phyloP scores from a whole-genome alignment of 805 yeast species.

The Wickerhamomyces kurtzmanii region DNA sequence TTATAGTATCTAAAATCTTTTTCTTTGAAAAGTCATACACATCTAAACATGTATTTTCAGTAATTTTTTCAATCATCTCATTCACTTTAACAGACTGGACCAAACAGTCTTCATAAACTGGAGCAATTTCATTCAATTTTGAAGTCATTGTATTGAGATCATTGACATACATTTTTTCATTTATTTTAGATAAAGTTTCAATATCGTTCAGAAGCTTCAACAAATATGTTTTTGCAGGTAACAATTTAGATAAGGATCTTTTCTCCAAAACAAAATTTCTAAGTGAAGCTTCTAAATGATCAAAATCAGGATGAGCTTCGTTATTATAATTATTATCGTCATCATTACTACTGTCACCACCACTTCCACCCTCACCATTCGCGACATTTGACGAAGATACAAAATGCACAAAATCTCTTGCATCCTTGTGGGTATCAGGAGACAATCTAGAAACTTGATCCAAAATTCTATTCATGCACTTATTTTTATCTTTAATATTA shows the following conservation, averaged over 20 bases:
- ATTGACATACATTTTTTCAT: conserved; percentile 40
- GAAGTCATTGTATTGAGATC: conserved; percentile 37
- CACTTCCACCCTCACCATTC: conserved; percentile 22
- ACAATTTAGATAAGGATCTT: conserved; percentile 76
- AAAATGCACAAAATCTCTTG: conserved; percentile 90
- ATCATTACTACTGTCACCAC: conserved; percentile 17
- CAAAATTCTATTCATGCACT: conserved; percentile 68
- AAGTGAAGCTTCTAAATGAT: conserved; percentile 72
- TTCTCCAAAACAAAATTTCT: conserved; percentile 83
- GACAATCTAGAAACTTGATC: conserved; percentile 79
- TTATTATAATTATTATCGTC: conserved; percentile 19
- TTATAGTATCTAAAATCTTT: conserved; percentile 41
- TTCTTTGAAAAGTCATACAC: conserved; percentile 54
- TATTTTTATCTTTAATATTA: conserved; percentile 67
- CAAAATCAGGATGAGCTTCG: conserved; percentile 56
- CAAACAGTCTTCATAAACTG: conserved; percentile 48
- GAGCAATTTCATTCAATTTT: conserved; percentile 49
- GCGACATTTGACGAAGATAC: conserved; percentile 49
- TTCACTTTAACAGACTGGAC: conserved; percentile 41
- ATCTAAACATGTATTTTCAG: conserved; percentile 49
- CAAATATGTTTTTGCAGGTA: conserved; percentile 89
- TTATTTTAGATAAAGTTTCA: conserved; percentile 46
- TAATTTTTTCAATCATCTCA: conserved; percentile 48
- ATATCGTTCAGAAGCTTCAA: conserved; percentile 62
- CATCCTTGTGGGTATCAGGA: conserved; percentile 84